Percentiles rank a stretch among this genome's conserved stretches.
These are phyloP conservation scores for Mikania micrantha DNA, from an alignment of 129 eudicot species.

Conservation along the genomic window DNA sequence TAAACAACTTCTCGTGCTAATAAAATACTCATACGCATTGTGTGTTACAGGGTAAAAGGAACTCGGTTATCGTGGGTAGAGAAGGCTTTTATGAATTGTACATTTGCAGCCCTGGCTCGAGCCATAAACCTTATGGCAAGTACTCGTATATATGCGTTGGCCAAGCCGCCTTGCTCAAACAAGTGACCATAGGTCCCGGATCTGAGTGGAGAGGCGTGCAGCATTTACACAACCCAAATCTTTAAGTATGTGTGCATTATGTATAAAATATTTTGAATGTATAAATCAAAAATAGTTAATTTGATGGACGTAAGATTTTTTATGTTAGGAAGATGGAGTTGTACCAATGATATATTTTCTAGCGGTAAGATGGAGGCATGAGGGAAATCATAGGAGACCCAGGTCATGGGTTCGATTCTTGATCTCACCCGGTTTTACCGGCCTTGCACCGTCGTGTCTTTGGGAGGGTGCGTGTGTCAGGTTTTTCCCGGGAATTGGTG, in stretches of 20 bases:
- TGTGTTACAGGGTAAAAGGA: slow-evolving; percentile 63
- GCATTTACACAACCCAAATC: slow-evolving; percentile 63
- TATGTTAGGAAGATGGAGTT: too few relatives aligned
- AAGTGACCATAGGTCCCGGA: slow-evolving; percentile 45
- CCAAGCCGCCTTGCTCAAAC: slow-evolving; percentile 70
- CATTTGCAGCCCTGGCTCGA: slow-evolving; percentile 87
- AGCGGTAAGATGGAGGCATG: too few relatives aligned
- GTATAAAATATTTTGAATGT: neutral
- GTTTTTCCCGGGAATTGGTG: too few relatives aligned
- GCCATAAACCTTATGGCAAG: slow-evolving; percentile 50
- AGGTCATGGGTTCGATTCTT: too few relatives aligned
- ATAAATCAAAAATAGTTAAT: too few relatives aligned
- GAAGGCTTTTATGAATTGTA: slow-evolving; percentile 70
- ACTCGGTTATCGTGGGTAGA: slow-evolving; percentile 56
- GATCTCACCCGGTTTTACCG: too few relatives aligned
- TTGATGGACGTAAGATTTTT: too few relatives aligned
- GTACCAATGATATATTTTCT: too few relatives aligned
- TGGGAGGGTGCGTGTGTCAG: too few relatives aligned
- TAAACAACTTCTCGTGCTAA: neutral
- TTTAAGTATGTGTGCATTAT: slow-evolving; percentile 27
- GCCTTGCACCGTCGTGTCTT: too few relatives aligned
- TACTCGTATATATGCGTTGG: slow-evolving; percentile 69
- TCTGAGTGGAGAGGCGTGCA: slow-evolving; percentile 75
- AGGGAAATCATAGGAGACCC: too few relatives aligned
- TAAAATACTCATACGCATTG: neutral